A percentile compares a stretch with the other conserved stretches of the same genome.
phyloP scores from a whole-genome alignment of 768 basidiomycete genomes.

The Piloderma croceum region DNA sequence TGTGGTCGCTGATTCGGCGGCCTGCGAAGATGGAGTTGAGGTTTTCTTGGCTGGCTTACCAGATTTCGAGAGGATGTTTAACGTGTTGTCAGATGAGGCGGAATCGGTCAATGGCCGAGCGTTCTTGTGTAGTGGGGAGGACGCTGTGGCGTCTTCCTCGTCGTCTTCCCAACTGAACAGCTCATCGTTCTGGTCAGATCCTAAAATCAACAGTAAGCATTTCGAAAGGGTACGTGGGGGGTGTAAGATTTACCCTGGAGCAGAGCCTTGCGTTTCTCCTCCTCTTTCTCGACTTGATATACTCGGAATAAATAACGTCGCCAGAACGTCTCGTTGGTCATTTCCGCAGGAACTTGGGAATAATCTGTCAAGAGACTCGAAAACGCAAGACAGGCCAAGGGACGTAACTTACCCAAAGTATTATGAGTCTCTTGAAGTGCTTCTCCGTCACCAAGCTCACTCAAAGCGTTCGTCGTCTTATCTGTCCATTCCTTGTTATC shows the following conservation, averaged over 20 bases:
- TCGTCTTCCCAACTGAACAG: constrained; percentile 91
- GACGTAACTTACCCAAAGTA: constrained; percentile 55
- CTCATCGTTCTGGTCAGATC: constrained; percentile 68
- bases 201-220: constrained; percentile 26
- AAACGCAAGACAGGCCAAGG: constrained; percentile 8
- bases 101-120: background rate
- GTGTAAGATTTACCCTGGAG: constrained; percentile 50
- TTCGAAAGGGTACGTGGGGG: background rate
- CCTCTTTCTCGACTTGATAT: constrained; percentile 74
- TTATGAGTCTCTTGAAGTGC: constrained; percentile 49
- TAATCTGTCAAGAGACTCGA: constrained; percentile 7
- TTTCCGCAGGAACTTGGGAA: constrained; percentile 59
- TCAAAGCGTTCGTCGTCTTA: constrained; percentile 43
- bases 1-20: constrained; percentile 29
- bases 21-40: constrained; percentile 27
- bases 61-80: constrained; percentile 11
- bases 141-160: constrained; percentile 57
- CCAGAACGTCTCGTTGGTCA: constrained; percentile 74
- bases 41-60: constrained; percentile 18
- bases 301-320: constrained; percentile 85
- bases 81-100: constrained; percentile 6
- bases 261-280: constrained; percentile 71
- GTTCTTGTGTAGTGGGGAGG: constrained; percentile 10
- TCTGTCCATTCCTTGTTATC: constrained; percentile 52
- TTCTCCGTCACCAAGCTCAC: constrained; percentile 46